Evolutionary conservation across 2,329 filamentous ascomycete species (phyloP), one percentile per base, ranked within the genome.

Genomic region (Scopulariopsis brevicaulis): DNA sequence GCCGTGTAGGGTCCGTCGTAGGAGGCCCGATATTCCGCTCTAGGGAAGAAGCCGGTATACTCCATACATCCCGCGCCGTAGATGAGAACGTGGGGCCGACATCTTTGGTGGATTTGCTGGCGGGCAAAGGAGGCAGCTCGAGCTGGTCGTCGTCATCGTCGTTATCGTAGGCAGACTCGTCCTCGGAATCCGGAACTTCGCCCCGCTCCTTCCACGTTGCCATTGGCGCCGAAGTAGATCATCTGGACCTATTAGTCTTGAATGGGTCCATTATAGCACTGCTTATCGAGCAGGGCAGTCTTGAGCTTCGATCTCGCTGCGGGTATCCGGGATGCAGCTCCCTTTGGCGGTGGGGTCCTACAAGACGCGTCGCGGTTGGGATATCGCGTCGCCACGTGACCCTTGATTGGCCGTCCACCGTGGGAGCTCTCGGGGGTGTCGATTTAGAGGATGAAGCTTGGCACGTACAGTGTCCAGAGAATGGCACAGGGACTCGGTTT

Each of bases 101-200:
- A 55, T 24, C 18, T 14, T 25, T 55, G 7, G 6, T 53, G 24
- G 34, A 43, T 18, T n/a, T 58, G 18, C 22, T 24, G 32, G 32
- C 18, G 25, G n/a, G 50, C 4, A 54, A 10, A 18, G 51, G 40
- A 20, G 53, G 58, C 25, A 58, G 55, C 15, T 59, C 40, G 24
- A 60, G 60, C 50, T 62, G 28, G 40, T 46, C 40, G 15, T 46
- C 40, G n/a, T n/a, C 50, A 51, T 68, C 63, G 59, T 73, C 67
- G 59, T 66, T 71, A 59, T 77, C 74, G 60, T 73, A 74, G 57
- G 65, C 72, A 62, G 68, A 70, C 54, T 78, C 76, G 59, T 77
- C 76, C 64, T 79, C 76, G 61, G 76, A 79, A 66, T 78, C 76
- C 59, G 77, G 76, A 62, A 79, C 71, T 65, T 77, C 75, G 64